Percentiles rank a stretch among this genome's conserved stretches.
Evolutionary conservation across 768 basidiomycete genomes (phyloP).

Genomic region (Gloeophyllum trabeum): DNA sequence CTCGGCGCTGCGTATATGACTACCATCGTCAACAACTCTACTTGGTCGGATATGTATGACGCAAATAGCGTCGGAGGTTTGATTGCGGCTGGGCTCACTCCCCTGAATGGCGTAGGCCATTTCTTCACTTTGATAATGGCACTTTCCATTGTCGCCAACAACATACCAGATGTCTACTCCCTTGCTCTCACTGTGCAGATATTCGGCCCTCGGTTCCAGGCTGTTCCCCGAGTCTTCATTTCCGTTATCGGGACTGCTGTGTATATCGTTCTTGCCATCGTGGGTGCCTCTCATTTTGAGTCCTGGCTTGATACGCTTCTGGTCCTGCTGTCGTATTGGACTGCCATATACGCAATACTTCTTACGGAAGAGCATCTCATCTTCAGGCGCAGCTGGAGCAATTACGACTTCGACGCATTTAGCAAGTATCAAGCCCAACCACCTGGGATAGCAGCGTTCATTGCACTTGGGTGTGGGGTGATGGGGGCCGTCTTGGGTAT

Average conservation of each 20-base stretch:
- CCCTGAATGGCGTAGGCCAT: conserved; percentile 30
- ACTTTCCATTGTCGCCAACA: conserved; percentile 28
- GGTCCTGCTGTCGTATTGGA: conserved; percentile 33
- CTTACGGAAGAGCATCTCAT: conserved; percentile 34
- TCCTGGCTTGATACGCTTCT: conserved; percentile 30
- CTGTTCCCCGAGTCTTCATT: conserved; percentile 35
- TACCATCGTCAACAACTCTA: conserved; percentile 24
- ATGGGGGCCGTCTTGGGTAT: conserved; percentile 20
- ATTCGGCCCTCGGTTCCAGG: conserved; percentile 25
- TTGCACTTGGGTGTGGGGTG: conserved; percentile 17
- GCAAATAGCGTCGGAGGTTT: conserved; percentile 31
- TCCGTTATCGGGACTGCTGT: conserved; percentile 25
- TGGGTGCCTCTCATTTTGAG: conserved; percentile 32
- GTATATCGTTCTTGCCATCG: conserved; percentile 29
- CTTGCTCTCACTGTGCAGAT: conserved; percentile 34
- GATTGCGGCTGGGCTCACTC: conserved; percentile 28
- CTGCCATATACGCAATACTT: conserved; percentile 33
- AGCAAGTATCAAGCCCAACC: not conserved
- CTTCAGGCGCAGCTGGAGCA: conserved; percentile 25
- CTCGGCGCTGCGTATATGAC: conserved; percentile 31
- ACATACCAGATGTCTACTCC: conserved; percentile 35
- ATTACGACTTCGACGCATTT: conserved; percentile 14
- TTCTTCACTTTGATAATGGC: conserved; percentile 31
- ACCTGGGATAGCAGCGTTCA: conserved; percentile 19
- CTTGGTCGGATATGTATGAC: conserved; percentile 27